Evolutionary conservation across 257 asterid species (phyloP), one percentile per base, ranked within the genome.

Genomic region (Solanum neorickii): DNA sequence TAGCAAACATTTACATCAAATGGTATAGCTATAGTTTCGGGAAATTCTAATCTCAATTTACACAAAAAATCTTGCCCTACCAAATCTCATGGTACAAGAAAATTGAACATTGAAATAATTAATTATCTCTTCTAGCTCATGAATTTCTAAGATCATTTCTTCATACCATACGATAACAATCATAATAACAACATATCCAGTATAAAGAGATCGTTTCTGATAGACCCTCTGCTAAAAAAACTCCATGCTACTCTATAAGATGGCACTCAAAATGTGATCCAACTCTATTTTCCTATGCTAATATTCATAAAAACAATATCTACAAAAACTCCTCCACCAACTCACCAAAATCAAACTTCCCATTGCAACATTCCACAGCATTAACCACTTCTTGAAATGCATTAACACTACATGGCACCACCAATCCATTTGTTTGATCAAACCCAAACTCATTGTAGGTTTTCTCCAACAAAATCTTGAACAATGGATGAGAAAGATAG

Each of bases 401-500:
- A 46, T 84, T 62, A 18, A 94, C 96, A 87, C 98, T 94, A 41
- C 98, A 95, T 7, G 99, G 97, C 20, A 96, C 90, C 27, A 93
- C 93, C 0, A 96, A 91, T 1, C 98, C 96, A 66, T 86, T 87
- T 12, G 89, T 88, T 20, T 94, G 96, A 15, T 72, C 88, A 65
- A 94, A 94, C 11, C 98, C 99, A 49, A 87, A 95, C 88, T 95
- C 97, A 16, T 94, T 83, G 62, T 89, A 93, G 4, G 98, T 95
- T 91, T 95, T 96, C 88, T 96, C 98, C 39, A 96, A 52, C 89
- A 96, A 29, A 84, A 96, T 96, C 91, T 89, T 94, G 95, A 96
- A 92, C 75, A 96, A 68, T 27, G 99, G 99, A 91, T 96, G 99
- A 2, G 96, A 92, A 3, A 96, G 97, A 60, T 96, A 92, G 29